Evolutionary conservation across 2,329 filamentous ascomycete genomes (phyloP), one percentile per base, ranked within the genome.

Genomic region (Tolypocladium album): DNA sequence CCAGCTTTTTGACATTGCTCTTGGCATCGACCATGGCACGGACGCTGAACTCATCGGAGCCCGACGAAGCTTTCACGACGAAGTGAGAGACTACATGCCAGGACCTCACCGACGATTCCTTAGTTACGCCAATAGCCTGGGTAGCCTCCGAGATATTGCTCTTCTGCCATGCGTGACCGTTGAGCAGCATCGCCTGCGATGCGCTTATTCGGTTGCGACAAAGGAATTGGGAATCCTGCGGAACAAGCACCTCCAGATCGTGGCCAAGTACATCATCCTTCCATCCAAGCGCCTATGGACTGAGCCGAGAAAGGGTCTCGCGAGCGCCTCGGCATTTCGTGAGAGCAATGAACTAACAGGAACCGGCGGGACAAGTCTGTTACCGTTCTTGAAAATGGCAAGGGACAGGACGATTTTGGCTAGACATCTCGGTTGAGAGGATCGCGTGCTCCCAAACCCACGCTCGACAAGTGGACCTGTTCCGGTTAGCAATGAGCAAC

Each of bases 81-180:
- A 96, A 66, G 93, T 96, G 77, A 85, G 91, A 57, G 82, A 82
- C 43, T 97, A 97, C 75, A 97, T 97, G 92, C 92, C 92, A 0
- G 89, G 88, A 0, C 84, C 85, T 0, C 93, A 97, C 70, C 82
- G 88, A 2, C 81, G 84, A 2, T 96, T 97, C 73, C 79, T 97
- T 1, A 80, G 87, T 59, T 81, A 89, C 56, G 82, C 95, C 8
- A 79, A 82, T 50, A 78, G 79, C 4, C 83, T 90, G 58, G 83
- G 88, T 27, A 94, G 91, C 67, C 88, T 96, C 65, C 86, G 86
- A 56, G 80, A 85, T 50, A 88, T 88, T 59, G 90, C 83, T 75
- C 69, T 81, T 71, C 68, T 62, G 69, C 77, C 65, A 73, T 85
- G 71, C 70, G 78, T 60, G 71, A 89, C 57, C 71, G 77, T 62